phyloP scores from a whole-genome alignment of 2,329 filamentous ascomycete genomes.

The Lachnellula arida region DNA sequence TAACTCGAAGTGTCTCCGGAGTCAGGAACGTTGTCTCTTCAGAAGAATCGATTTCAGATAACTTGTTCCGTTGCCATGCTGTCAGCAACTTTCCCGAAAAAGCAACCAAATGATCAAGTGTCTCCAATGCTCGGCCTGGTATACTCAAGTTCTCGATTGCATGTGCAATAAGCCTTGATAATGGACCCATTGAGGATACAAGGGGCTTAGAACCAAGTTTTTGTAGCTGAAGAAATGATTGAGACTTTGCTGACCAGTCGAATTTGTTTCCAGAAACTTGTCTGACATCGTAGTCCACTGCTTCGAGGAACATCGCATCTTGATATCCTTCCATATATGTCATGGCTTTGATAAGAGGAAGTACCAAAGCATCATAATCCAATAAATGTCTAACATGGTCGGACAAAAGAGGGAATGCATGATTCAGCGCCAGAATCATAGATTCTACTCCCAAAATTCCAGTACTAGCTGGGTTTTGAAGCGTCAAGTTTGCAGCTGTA shows the following conservation, averaged over 20 bases:
- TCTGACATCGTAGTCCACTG: slow-evolving; percentile 56
- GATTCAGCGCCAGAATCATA: slow-evolving; percentile 59
- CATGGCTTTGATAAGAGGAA: slow-evolving; percentile 52
- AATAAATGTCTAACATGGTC: slow-evolving; percentile 48
- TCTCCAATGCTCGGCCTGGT: slow-evolving; percentile 36
- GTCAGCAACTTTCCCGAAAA: slow-evolving; percentile 42
- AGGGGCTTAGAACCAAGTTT: slow-evolving; percentile 53
- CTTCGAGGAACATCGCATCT: slow-evolving; percentile 59
- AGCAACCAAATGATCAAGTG: slow-evolving; percentile 50
- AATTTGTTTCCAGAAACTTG: slow-evolving; percentile 47
- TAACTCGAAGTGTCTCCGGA: slow-evolving; percentile 51
- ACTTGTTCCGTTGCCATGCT: slow-evolving; percentile 64
- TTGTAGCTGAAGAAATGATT: slow-evolving; percentile 53
- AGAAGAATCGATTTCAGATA: slow-evolving; percentile 59
- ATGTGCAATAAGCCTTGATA: slow-evolving; percentile 60
- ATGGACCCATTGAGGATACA: slow-evolving; percentile 54
- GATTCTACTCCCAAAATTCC: slow-evolving; percentile 45
- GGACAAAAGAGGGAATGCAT: slow-evolving; percentile 56
- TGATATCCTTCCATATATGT: slow-evolving; percentile 59
- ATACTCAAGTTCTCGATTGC: slow-evolving; percentile 52
- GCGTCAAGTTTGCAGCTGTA: slow-evolving; percentile 55
- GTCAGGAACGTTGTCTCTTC: slow-evolving; percentile 57
- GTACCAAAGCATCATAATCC: slow-evolving; percentile 55
- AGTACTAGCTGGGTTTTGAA: slow-evolving; percentile 46
- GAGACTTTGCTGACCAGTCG: slow-evolving; percentile 53